These are phyloP conservation scores for Cnidoscolus chayamansa DNA, from an alignment of 441 rosid genomes.

Conservation along the genomic window DNA sequence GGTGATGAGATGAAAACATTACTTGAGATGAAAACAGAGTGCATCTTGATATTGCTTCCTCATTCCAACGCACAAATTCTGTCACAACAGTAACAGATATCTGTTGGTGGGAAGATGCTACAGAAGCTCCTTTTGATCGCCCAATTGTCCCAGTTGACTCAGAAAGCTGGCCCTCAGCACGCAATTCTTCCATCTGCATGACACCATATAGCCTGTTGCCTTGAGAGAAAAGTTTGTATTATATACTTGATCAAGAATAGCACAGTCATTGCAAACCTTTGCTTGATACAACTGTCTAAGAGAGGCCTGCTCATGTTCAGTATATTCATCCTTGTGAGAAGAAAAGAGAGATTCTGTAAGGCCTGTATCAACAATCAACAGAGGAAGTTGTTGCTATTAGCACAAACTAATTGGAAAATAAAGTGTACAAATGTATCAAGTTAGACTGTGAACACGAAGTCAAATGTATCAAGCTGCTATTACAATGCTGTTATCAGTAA, in stretches of 20 bases:
- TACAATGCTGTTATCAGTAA: no score
- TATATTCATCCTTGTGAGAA: conserved; percentile 93
- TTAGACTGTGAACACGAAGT: background rate
- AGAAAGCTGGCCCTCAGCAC: conserved; percentile 74
- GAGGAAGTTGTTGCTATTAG: conserved; percentile 10
- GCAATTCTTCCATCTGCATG: conserved; percentile 85
- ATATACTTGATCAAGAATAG: conserved; percentile 21
- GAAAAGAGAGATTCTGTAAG: conserved; percentile 96
- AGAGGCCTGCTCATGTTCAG: conserved; percentile 94
- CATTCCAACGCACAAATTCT: conserved; percentile 97
- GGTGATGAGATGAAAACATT: conserved; percentile 19
- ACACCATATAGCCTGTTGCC: conserved; percentile 25
- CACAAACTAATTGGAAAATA: background rate
- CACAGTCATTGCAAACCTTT: conserved; percentile 50
- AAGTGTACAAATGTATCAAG: background rate
- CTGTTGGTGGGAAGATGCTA: conserved; percentile 80
- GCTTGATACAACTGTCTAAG: conserved; percentile 85
- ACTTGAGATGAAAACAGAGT: conserved; percentile 86
- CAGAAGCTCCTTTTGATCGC: conserved; percentile 88
- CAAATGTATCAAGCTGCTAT: no score
- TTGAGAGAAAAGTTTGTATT: conserved; percentile 15
- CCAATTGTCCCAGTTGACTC: conserved; percentile 92
- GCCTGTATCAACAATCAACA: conserved; percentile 45
- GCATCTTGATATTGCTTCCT: conserved; percentile 98
- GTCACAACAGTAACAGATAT: conserved; percentile 97